Evolutionary conservation across 805 yeast species (phyloP), one percentile per base, ranked within the genome.

Genomic region (Cyberlindnera bimundalis): DNA sequence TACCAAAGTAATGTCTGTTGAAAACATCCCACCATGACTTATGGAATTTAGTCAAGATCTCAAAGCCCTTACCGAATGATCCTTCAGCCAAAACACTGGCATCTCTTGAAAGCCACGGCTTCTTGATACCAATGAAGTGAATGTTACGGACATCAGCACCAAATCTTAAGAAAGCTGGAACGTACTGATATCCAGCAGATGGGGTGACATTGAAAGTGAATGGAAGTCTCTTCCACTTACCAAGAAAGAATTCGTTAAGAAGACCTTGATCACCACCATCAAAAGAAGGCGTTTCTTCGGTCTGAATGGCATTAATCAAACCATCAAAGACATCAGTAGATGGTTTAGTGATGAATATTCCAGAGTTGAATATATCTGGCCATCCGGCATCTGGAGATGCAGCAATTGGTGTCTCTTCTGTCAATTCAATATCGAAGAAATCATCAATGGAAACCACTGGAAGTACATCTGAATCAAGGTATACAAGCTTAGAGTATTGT

Each of bases 261-360:
- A 86, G 65, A 9, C 96, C 96, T 60, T 86, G 96, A 62, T 86
- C 96, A 2, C 91, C 90, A 25, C 95, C 95, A 60, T 86, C 96
- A 55, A 86, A 84, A 0, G 74, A 62, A 2, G 63, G 65, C 49
- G 7, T 33, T 28, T 42, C 51, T 9, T 48, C 48, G 7, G 47
- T 48, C 45, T 29, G 48, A 27, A 64, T 53, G 20, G 48, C 50
- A 1, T 47, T 29, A 20, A 59, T 33, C 31, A 86, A 65, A 18
- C 64, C 64, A 6, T 59, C 46, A 51, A 63, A 79, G 19, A 66
- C 72, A 0, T 42, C 40, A 3, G 49, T 26, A 45, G 68, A 65
- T 3, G 91, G 93, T 40, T 65, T 66, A 23, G 76, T 59, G 6
- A 79, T 65, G 47, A 85, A 67, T 15, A 84, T 72, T 2, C 95